A percentile compares a stretch with the other conserved stretches of the same genome.
phyloP scores from a whole-genome alignment of 371 early-diverging fungal genomes.

The Mortierella sp. region DNA sequence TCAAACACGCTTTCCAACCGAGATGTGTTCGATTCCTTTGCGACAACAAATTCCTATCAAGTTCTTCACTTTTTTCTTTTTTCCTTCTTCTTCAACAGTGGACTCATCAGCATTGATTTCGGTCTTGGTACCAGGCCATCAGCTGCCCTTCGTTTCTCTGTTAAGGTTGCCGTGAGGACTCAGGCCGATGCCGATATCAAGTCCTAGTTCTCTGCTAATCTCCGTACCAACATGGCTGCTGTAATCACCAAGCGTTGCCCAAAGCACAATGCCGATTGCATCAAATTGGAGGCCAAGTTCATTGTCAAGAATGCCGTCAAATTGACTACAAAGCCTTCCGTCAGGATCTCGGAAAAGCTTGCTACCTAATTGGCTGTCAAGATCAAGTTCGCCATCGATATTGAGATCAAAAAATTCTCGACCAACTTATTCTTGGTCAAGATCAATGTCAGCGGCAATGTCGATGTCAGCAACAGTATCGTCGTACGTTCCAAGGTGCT shows the following conservation, averaged over 20 bases:
- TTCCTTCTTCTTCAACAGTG: conserved; percentile 14
- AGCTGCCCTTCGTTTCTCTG: conserved; percentile 24
- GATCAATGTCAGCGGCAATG: conserved; percentile 38
- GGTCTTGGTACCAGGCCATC: conserved; percentile 41
- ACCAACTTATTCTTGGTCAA: conserved; percentile 46
- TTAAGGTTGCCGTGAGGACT: conserved; percentile 51
- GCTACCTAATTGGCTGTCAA: conserved; percentile 26
- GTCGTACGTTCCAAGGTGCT: conserved; percentile 36
- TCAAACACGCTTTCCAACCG: conserved; percentile 1
- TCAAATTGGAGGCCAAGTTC: conserved; percentile 42
- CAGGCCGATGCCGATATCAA: conserved; percentile 48
- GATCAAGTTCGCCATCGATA: conserved; percentile 41
- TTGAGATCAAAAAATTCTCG: conserved; percentile 49
- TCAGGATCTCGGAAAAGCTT: conserved; percentile 33
- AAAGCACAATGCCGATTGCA: conserved; percentile 37
- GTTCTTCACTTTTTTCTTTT: not conserved
- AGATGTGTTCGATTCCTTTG: not conserved
- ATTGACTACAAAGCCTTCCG: conserved; percentile 46
- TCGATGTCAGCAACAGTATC: conserved; percentile 31
- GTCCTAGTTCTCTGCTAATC: conserved; percentile 36
- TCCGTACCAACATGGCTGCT: conserved; percentile 34
- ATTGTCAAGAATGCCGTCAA: conserved; percentile 48
- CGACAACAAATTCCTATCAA: not conserved
- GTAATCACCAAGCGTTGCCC: conserved; percentile 43
- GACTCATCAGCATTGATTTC: conserved; percentile 42